These are phyloP conservation scores for Fusarium falciforme DNA, from an alignment of 2,329 filamentous ascomycete species.

Conservation along the genomic window DNA sequence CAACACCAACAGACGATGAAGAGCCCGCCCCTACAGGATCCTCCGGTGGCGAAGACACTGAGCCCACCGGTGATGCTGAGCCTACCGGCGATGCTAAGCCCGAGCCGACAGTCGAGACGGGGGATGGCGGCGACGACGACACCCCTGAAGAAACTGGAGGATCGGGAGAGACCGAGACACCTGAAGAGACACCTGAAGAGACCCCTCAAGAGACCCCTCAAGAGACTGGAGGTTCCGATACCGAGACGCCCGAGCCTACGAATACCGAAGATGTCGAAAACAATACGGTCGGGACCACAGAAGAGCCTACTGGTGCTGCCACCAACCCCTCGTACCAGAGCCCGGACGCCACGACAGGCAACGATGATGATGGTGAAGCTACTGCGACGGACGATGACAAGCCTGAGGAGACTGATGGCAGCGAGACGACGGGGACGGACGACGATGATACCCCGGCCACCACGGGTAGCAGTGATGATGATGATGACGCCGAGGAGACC, in stretches of 20 bases:
- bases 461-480: background rate
- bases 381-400: background rate
- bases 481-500: background rate
- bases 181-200: background rate
- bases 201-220: background rate
- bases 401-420: background rate
- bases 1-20: background rate
- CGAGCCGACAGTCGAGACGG: background rate
- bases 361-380: background rate
- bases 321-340: background rate
- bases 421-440: background rate
- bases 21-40: background rate
- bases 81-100: background rate
- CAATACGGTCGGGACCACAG: background rate
- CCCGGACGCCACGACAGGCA: background rate
- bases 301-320: background rate
- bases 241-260: background rate
- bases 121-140: background rate
- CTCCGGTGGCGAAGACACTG: background rate
- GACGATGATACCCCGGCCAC: background rate
- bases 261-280: background rate
- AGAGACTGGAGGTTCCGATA: background rate
- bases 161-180: background rate
- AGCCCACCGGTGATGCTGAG: background rate
- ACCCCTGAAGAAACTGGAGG: background rate